phyloP scores from a whole-genome alignment of 352 stramenopile species.

The Pseudoperonospora humuli region DNA sequence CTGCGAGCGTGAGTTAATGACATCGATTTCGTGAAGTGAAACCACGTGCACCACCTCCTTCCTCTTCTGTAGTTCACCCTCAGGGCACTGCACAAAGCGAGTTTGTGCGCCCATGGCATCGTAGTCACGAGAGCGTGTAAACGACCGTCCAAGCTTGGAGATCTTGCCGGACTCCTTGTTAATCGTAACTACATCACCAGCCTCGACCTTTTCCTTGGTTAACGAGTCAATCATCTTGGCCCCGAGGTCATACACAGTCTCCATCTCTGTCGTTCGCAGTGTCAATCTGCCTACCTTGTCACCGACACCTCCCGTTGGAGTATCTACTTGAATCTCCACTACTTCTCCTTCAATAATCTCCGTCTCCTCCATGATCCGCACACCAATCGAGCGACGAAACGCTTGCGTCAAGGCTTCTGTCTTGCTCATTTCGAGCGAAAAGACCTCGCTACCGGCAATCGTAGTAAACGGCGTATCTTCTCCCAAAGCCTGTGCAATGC shows the following conservation, averaged over 20 bases:
- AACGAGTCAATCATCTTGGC: conserved; percentile 99
- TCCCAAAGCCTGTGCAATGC: conserved; percentile 94
- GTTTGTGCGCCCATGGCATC: conserved; percentile 95
- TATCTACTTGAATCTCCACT: conserved; percentile 98
- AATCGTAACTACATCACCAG: conserved; percentile 99
- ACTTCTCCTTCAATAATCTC: conserved; percentile 99
- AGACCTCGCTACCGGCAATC: conserved; percentile 97
- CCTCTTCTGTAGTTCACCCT: conserved; percentile 98
- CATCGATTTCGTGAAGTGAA: conserved; percentile 98
- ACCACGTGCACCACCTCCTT: conserved; percentile 98
- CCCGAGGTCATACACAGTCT: conserved; percentile 99
- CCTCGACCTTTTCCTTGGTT: conserved; percentile 97
- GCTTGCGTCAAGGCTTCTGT: conserved; percentile 98
- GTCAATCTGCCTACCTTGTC: conserved; percentile 91
- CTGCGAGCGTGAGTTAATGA: conserved; percentile 99
- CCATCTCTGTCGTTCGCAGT: conserved; percentile 99
- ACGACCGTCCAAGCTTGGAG: conserved; percentile 95
- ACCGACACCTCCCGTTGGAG: conserved; percentile 56
- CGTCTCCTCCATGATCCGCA: conserved; percentile 99
- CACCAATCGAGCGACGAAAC: conserved; percentile 94
- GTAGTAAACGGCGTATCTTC: conserved; percentile 98
- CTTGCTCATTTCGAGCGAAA: conserved; percentile 99
- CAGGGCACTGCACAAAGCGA: conserved; percentile 82
- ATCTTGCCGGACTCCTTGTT: conserved; percentile 99
- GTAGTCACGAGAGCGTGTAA: conserved; percentile 96